Base-by-base conservation (phyloP, 2,329 filamentous ascomycete species). In the Pestalotiopsis sp. region DNA sequence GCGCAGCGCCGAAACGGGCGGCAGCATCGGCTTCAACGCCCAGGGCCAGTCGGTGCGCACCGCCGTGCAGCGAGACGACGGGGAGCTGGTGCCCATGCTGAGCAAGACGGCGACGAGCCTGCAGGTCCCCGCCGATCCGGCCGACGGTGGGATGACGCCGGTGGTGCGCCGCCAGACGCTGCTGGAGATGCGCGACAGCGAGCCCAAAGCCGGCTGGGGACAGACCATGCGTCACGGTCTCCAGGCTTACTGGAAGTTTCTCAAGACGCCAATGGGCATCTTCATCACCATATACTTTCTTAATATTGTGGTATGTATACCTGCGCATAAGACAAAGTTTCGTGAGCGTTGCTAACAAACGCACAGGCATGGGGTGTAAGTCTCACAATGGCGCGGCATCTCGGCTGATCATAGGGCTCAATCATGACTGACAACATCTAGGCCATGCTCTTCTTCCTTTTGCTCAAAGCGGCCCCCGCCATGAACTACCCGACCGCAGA, bases 401-500 rank as follows among this genome's bases (percentile, higher is more conserved):
- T 31, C 6, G 27, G 27, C 13, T 20, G 6, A 36, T 31, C 25
- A 6, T n/a, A 11, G 27, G 4, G 1, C 13, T 57, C 52, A 11
- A 57, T 57, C 20, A 12, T 11, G 23, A 14, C 14, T 31, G 57
- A 59, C 27, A 9, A 25, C 27, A 12, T 59, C 23, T 62, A 75
- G 74, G 75, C 74, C 2, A 76, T 76, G 74, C 70, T 76, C n/a
- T 76, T 76, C 71, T 76, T 76, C 58, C 72, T 76, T 14, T 70
- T 76, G 2, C 72, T 76, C 59, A 75, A 76, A 11, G 74, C 71
- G 2, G 72, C 72, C 0, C 72, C 20, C 41, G 25, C 36, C 13
- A 67, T 66, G 66, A 68, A 49, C 63, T 65, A n/a, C 36, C 64
- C 11, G 3, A 58, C 23, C 89, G 93, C n/a, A 85, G 92, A 23